Evolutionary conservation across 2,329 filamentous ascomycete genomes (phyloP).

Genomic region (Aspergillus ochraceus): DNA sequence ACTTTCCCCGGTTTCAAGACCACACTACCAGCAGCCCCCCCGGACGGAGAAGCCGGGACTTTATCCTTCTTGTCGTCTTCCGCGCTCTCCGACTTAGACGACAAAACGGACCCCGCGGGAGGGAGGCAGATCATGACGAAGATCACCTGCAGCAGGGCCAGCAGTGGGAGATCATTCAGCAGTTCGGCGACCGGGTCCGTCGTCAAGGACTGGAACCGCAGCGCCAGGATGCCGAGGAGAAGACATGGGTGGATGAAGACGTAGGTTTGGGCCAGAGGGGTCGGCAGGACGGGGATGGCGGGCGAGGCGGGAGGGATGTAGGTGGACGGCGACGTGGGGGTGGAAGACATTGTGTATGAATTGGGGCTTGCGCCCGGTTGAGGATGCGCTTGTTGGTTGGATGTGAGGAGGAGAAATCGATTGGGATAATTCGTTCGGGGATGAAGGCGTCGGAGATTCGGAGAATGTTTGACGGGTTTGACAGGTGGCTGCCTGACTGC

Average conservation of each 20-base stretch:
- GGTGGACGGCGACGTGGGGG: conserved; percentile 11
- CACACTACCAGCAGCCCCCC: not conserved
- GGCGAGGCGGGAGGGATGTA: conserved; percentile 28
- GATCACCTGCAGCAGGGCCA: conserved; percentile 63
- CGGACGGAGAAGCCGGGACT: not conserved
- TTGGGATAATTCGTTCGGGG: not conserved
- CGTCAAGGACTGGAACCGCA: conserved; percentile 67
- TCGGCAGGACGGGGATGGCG: conserved; percentile 51
- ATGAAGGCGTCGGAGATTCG: not conserved
- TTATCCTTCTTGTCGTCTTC: conserved; percentile 11
- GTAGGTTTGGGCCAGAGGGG: conserved; percentile 53
- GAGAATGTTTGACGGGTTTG: not conserved
- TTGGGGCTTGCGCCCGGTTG: conserved; percentile 1
- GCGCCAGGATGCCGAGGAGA: conserved; percentile 63
- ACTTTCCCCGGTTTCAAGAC: conserved; percentile 16
- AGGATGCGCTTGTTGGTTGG: not conserved
- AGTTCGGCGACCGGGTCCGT: conserved; percentile 68
- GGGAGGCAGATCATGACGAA: conserved; percentile 63
- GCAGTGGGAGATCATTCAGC: conserved; percentile 58
- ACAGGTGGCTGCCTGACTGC: not conserved
- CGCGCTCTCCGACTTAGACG: not conserved
- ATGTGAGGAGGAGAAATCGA: not conserved
- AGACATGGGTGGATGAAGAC: conserved; percentile 68
- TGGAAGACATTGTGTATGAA: conserved; percentile 6
- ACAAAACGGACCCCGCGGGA: conserved; percentile 44